Percentiles rank a stretch among this genome's conserved stretches.
Evolutionary conservation across 2,329 filamentous ascomycete species (phyloP).

Genomic region (Neofusicoccum parvum): DNA sequence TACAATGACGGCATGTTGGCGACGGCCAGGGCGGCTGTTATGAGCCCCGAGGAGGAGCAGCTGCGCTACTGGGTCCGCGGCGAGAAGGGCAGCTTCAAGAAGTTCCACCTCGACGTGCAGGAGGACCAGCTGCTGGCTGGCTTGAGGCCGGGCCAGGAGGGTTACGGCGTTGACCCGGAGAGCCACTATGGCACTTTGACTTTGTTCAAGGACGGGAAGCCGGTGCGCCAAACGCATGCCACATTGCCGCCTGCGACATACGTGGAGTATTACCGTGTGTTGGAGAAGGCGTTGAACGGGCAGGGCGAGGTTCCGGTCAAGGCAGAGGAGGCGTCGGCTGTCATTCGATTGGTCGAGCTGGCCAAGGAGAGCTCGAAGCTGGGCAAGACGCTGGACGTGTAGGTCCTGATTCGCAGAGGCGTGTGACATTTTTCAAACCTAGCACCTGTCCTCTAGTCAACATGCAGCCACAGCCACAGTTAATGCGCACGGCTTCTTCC

Average conservation of each 20-base stretch:
- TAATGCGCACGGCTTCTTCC: neutral
- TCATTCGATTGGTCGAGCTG: conserved; percentile 60
- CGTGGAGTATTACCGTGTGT: conserved; percentile 63
- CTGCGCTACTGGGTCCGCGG: conserved; percentile 77
- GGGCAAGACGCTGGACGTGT: conserved; percentile 49
- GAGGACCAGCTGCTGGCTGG: conserved; percentile 73
- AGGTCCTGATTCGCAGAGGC: neutral
- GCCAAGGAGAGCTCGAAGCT: conserved; percentile 56
- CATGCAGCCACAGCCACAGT: neutral
- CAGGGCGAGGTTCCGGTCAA: conserved; percentile 57
- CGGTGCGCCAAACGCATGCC: conserved; percentile 33
- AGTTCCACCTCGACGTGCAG: conserved; percentile 71
- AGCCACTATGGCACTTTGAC: conserved; percentile 61
- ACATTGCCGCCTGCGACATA: conserved; percentile 64
- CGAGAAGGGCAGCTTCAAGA: conserved; percentile 73
- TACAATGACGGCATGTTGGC: conserved; percentile 66
- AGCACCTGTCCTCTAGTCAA: conserved; percentile 6
- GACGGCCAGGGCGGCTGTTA: conserved; percentile 68
- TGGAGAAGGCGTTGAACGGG: conserved; percentile 56
- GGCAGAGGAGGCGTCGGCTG: conserved; percentile 54
- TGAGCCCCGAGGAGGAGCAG: conserved; percentile 70
- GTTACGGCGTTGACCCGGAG: conserved; percentile 66
- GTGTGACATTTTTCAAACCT: conserved; percentile 6
- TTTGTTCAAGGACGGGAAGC: conserved; percentile 55
- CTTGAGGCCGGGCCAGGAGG: conserved; percentile 60